Evolutionary conservation across 305 asterid species (phyloP).

Genomic region (Plantago rigida): DNA sequence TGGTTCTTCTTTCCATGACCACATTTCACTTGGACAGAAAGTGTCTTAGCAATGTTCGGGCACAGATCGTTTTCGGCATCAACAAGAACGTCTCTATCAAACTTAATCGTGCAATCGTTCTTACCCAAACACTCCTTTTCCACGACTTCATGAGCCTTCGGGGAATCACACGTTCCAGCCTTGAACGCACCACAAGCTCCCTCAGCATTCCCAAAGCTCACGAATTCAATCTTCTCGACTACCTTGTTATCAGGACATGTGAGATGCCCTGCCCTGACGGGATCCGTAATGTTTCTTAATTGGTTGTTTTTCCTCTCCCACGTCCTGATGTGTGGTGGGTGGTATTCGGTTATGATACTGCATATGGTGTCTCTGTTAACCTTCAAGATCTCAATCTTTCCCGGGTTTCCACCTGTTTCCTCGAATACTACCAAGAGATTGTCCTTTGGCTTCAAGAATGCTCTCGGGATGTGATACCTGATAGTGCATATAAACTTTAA

Average conservation of each 20-base stretch:
- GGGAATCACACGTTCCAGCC: conserved; percentile 46
- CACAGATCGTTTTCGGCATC: conserved; percentile 44
- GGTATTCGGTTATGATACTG: conserved; percentile 45
- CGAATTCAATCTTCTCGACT: conserved; percentile 48
- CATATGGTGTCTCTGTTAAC: conserved; percentile 81
- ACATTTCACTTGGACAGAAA: conserved; percentile 62
- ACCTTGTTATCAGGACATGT: conserved; percentile 41
- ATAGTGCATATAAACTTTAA: neutral
- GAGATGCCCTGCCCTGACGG: conserved; percentile 40
- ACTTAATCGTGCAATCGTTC: conserved; percentile 45
- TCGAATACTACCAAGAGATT: conserved; percentile 60
- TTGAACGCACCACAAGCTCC: conserved; percentile 62
- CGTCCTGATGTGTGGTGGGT: conserved; percentile 41
- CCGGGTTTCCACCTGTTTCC: conserved; percentile 67
- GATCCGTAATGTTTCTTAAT: conserved; percentile 29
- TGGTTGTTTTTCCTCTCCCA: conserved; percentile 45
- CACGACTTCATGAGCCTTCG: conserved; percentile 30
- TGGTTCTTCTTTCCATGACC: conserved; percentile 16
- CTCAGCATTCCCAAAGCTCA: conserved; percentile 49
- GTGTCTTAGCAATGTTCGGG: conserved; percentile 39
- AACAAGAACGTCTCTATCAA: conserved; percentile 33
- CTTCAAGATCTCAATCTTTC: conserved; percentile 34
- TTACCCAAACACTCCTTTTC: conserved; percentile 67
- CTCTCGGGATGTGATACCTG: conserved; percentile 81
- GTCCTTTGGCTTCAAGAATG: conserved; percentile 49